Base-by-base conservation (phyloP, 371 early-diverging fungal genomes). In the Mortierella sp. region DNA sequence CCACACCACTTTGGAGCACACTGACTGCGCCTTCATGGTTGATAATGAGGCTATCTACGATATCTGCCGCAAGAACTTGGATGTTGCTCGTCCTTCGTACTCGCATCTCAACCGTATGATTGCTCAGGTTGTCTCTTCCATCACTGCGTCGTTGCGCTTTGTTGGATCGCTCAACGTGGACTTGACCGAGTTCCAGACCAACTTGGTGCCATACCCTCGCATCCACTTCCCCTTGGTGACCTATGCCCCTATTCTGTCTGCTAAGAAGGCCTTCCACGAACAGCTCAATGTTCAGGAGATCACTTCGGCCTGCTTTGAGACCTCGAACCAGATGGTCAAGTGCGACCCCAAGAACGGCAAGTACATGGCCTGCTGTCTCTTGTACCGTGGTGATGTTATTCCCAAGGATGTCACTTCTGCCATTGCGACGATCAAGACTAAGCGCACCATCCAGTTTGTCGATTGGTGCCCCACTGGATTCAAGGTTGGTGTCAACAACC, bases 31-130 rank as follows among this genome's bases (percentile, higher is more conserved):
- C 59, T 99, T 99, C 89, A 94, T 98, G 94, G 98, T 99, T 52
- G 99, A 99, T 85, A 99, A 99, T 87, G 98, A 98, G 87, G 98
- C 98, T 82, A 86, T 96, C 86, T 99, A 99, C 83, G 98, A 98
- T 80, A 99, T 99, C 81, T 99, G 99, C 90, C 91, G 94, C 78
- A 93, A 94, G 80, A 99, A 98, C 89, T 87, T 99, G 62, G 99
- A 97, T 84, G 97, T 99, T 82, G 93, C 93, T 78, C 92, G 97
- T 54, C 99, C 99, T 65, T 93, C 95, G 52, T 99, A 98, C 89
- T 88, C 91, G 82, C 97, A 99, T 86, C 88, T 99, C 67, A 99
- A 99, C 89, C 90, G 98, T 76, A 86, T 99, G 71, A 98, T 99
- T 81, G 98, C 99, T 61, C 99, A 99, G 85, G 98, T 99, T 49